These are phyloP conservation scores for Saussurea involucrata DNA, from an alignment of 129 eudicot species.

Conservation along the genomic window DNA sequence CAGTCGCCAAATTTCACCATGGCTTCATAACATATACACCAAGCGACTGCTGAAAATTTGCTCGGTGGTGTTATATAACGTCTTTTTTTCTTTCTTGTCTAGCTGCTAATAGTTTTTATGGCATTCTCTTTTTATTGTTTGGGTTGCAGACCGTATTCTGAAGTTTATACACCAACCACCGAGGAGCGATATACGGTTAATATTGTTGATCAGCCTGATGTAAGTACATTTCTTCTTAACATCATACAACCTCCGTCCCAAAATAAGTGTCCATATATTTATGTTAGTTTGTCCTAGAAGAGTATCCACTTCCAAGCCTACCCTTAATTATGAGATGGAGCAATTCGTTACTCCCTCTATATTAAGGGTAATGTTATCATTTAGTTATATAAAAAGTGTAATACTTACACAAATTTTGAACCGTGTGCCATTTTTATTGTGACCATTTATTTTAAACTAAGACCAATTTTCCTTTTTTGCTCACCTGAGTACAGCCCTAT, in stretches of 20 bases:
- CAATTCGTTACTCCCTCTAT: neutral
- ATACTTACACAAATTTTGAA: neutral
- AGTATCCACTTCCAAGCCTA: neutral
- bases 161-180: conserved; percentile 53
- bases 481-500: too few relatives aligned
- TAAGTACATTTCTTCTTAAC: conserved; percentile 28
- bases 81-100: neutral
- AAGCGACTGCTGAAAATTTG: neutral
- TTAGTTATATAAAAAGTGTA: neutral
- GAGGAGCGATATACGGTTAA: conserved; percentile 79
- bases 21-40: neutral
- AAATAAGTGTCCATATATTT: neutral
- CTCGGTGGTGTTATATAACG: neutral
- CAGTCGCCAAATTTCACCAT: neutral
- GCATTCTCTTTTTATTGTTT: conserved; percentile 6
- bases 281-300: neutral
- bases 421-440: too few relatives aligned
- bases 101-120: conserved; percentile 8
- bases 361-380: neutral
- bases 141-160: conserved; percentile 68
- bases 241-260: conserved; percentile 9
- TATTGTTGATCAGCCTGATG: conserved; percentile 63
- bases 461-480: too few relatives aligned
- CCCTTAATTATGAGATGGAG: neutral
- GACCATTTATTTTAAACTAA: too few relatives aligned